Evolutionary conservation across 225 moss, liverwort and hornwort genomes (phyloP).

Genomic region (Bryum argenteum): DNA sequence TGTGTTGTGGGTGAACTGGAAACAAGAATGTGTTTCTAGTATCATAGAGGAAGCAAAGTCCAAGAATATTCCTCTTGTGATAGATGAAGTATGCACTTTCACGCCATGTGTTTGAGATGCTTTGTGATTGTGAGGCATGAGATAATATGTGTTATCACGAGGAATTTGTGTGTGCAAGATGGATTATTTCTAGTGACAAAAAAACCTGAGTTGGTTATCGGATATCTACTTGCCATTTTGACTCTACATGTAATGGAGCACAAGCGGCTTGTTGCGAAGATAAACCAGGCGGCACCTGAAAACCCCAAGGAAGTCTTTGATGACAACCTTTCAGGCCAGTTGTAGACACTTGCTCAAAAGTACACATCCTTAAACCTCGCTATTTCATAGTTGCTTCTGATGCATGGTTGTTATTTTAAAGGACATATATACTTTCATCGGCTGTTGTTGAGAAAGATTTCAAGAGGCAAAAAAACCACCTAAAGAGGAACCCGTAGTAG

Average conservation of each 20-base stretch:
- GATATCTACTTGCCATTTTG: slow-evolving; percentile 79
- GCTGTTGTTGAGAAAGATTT: slow-evolving; percentile 30
- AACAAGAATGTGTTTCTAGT: slow-evolving; percentile 76
- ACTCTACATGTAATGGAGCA: slow-evolving; percentile 92
- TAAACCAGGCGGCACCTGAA: slow-evolving; percentile 44
- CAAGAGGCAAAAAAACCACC: slow-evolving; percentile 30
- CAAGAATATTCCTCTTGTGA: slow-evolving; percentile 78
- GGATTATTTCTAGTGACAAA: slow-evolving; percentile 84
- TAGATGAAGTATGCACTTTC: slow-evolving; percentile 71
- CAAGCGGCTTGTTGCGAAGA: slow-evolving; percentile 79
- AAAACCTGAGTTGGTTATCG: slow-evolving; percentile 71
- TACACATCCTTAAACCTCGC: slow-evolving; percentile 25
- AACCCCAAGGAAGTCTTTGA: slow-evolving; percentile 42
- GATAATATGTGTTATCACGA: neutral
- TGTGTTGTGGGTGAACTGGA: slow-evolving; percentile 26
- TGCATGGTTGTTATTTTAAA: neutral
- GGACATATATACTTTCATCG: neutral
- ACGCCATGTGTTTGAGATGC: slow-evolving; percentile 18
- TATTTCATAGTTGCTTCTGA: neutral
- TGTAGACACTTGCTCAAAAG: slow-evolving; percentile 83
- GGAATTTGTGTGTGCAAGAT: slow-evolving; percentile 61
- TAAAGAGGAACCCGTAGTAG: neutral
- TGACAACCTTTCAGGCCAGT: slow-evolving; percentile 70
- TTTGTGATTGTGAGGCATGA: slow-evolving; percentile 8
- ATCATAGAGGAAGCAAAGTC: slow-evolving; percentile 76